These are phyloP conservation scores for Globisporangium rhizosaccharum DNA, from an alignment of 352 stramenopile genomes.

Conservation along the genomic window DNA sequence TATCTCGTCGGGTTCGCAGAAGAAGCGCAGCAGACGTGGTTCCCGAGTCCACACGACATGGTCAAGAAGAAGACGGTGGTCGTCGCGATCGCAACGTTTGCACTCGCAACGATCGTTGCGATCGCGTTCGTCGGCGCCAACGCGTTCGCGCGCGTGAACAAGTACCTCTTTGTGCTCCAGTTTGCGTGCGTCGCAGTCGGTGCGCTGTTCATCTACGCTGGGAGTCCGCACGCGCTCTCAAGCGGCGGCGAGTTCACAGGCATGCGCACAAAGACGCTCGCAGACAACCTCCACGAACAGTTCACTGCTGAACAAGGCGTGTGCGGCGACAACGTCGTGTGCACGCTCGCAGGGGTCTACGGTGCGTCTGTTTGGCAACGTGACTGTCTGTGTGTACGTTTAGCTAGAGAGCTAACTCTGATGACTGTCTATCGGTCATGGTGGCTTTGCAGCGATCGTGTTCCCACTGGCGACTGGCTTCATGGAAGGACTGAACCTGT, in stretches of 20 bases:
- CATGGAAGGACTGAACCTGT: slow-evolving; percentile 82
- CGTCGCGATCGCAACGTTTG: slow-evolving; percentile 45
- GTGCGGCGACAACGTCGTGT: slow-evolving; percentile 28
- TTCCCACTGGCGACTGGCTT: slow-evolving; percentile 81
- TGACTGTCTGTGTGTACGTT: background rate
- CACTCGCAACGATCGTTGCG: slow-evolving; percentile 30
- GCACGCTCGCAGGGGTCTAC: slow-evolving; percentile 42
- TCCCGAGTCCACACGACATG: slow-evolving; percentile 19
- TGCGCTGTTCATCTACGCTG: slow-evolving; percentile 38
- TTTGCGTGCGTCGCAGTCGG: slow-evolving; percentile 56
- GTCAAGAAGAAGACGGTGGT: slow-evolving; percentile 38
- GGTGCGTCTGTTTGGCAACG: slow-evolving; percentile 16
- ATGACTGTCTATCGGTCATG: background rate
- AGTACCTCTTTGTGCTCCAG: slow-evolving; percentile 66
- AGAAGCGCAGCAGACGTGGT: slow-evolving; percentile 52
- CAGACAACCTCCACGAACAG: slow-evolving; percentile 38
- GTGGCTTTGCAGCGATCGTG: slow-evolving; percentile 40
- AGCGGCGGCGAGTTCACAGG: slow-evolving; percentile 54
- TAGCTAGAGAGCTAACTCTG: background rate
- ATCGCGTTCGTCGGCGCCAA: slow-evolving; percentile 66
- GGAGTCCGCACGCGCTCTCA: slow-evolving; percentile 26
- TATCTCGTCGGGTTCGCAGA: slow-evolving; percentile 81
- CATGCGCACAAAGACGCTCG: slow-evolving; percentile 30
- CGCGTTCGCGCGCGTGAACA: slow-evolving; percentile 71
- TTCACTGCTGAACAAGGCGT: slow-evolving; percentile 31